Base-by-base conservation (phyloP, 129 eudicot species). In the Saussurea involucrata region DNA sequence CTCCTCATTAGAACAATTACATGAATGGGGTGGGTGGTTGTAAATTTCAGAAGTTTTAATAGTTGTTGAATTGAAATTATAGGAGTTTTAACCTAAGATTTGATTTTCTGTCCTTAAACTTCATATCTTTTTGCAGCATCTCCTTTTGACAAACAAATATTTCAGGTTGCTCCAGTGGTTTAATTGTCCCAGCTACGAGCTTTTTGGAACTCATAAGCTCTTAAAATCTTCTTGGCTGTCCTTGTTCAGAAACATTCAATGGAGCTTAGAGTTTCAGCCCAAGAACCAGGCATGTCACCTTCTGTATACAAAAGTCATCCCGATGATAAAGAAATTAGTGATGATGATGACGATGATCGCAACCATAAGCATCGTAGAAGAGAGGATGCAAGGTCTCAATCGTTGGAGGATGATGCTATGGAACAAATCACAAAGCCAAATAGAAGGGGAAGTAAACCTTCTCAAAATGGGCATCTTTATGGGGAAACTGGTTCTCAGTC, bases 311-410 rank as follows among this genome's bases (percentile, higher is more conserved):
- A 73, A 63, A 86, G 87, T 76, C 95, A 95, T 80, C 88, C 91
- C 4, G 92, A 89, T 72, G 99, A 95, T 63, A 95, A 90, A 80
- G 97, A 92, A 87, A 83, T 92, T 69, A 95, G 96, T 78, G 98
- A 94, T 77, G 97, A 91, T 18, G 98, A 95, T 33, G 97, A 95
- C 68, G 99, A 95, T 85, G 99, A 95, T 85, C 99, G 99, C 73
- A 95, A 95, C 83, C 99, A 95, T 85, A 95, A 95, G 83, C 99
- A 95, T 81, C 96, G 99, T 77, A 89, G 96, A 81, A 84, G 90
- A 78, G 99, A 88, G 44, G 82, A 85, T 53, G 84, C 72, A 37
- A 83, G 81, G 73, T 86, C 96, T 78, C 99, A 92, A 24, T 95
- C 96, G 31, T 49, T 63, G 70, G 99, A 89, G 73, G 78, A 89